Evolutionary conservation across 495 filamentous ascomycete species (phyloP).

Genomic region (Podospora pseudoanserina): DNA sequence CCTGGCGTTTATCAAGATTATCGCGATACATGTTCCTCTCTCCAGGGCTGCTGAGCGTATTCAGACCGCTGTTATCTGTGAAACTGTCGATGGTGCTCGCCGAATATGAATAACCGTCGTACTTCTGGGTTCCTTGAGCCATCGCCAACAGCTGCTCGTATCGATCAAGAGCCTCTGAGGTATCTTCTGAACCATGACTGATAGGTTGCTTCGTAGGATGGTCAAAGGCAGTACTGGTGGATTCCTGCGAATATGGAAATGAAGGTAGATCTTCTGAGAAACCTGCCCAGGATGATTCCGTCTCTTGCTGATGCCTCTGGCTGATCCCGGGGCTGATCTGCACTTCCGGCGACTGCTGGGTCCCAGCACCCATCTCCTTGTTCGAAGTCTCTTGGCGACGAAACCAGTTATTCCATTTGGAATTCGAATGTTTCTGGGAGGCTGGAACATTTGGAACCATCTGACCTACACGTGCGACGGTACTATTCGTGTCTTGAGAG

Average conservation of each 20-base stretch:
- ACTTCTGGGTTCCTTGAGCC: constrained; percentile 22
- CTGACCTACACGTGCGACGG: constrained; percentile 25
- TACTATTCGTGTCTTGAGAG: constrained; percentile 25
- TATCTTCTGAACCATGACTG: constrained; percentile 15
- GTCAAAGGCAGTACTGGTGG: neutral
- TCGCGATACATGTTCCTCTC: neutral
- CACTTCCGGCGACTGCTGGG: constrained; percentile 15
- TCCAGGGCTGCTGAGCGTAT: neutral
- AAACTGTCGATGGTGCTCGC: neutral
- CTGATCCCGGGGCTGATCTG: constrained; percentile 30
- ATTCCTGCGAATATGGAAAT: neutral
- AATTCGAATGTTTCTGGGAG: constrained; percentile 25
- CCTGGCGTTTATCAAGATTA: neutral
- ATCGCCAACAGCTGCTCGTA: constrained; percentile 17
- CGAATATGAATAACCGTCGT: neutral
- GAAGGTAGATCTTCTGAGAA: neutral
- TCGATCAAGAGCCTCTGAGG: constrained; percentile 17
- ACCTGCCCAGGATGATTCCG: neutral
- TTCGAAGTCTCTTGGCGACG: neutral
- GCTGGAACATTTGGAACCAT: constrained; percentile 15
- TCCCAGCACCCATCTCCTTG: constrained; percentile 17
- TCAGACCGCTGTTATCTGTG: neutral
- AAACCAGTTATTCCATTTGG: constrained; percentile 24
- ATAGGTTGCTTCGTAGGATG: neutral
- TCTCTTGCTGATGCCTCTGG: constrained; percentile 10